Evolutionary conservation across 2,329 filamentous ascomycete species (phyloP).

Genomic region (Stachybotrys chartarum): DNA sequence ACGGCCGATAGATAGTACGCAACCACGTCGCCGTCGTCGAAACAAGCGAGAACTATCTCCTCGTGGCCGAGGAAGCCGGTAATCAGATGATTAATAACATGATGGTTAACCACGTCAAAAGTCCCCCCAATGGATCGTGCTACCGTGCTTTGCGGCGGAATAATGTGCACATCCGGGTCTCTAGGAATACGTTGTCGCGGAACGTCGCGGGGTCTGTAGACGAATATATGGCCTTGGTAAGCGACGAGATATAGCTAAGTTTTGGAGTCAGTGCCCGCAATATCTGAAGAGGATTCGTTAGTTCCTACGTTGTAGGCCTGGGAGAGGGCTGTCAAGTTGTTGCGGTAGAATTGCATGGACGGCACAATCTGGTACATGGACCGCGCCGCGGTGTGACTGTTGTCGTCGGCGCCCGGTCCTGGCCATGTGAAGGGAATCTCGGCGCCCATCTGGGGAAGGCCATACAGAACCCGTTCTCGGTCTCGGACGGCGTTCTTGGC

Average conservation of each 20-base stretch:
- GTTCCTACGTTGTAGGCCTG: slow-evolving; percentile 44
- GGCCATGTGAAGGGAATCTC: slow-evolving; percentile 23
- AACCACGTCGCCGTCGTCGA: slow-evolving; percentile 69
- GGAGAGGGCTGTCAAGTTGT: slow-evolving; percentile 52
- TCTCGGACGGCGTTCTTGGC: slow-evolving; percentile 24
- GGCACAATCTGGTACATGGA: slow-evolving; percentile 23
- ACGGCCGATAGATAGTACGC: slow-evolving; percentile 59
- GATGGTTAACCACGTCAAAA: slow-evolving; percentile 43
- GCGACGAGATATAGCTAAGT: slow-evolving; percentile 53
- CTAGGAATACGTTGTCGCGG: slow-evolving; percentile 39
- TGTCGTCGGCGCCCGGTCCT: slow-evolving; percentile 12
- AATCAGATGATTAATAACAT: slow-evolving; percentile 63
- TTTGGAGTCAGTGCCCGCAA: neutral
- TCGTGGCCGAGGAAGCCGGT: slow-evolving; percentile 61
- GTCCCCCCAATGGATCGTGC: slow-evolving; percentile 39
- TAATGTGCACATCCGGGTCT: slow-evolving; percentile 43
- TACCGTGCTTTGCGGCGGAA: slow-evolving; percentile 32
- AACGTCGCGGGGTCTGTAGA: slow-evolving; percentile 43
- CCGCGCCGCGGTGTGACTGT: slow-evolving; percentile 2
- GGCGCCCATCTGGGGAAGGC: slow-evolving; percentile 12
- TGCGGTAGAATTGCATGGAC: slow-evolving; percentile 32
- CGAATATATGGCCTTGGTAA: slow-evolving; percentile 48
- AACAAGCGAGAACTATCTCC: slow-evolving; percentile 61
- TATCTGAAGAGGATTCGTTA: neutral
- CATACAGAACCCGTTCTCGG: slow-evolving; percentile 22